phyloP scores from a whole-genome alignment of 2,329 filamentous ascomycete genomes.

The Aspergillus tanneri region DNA sequence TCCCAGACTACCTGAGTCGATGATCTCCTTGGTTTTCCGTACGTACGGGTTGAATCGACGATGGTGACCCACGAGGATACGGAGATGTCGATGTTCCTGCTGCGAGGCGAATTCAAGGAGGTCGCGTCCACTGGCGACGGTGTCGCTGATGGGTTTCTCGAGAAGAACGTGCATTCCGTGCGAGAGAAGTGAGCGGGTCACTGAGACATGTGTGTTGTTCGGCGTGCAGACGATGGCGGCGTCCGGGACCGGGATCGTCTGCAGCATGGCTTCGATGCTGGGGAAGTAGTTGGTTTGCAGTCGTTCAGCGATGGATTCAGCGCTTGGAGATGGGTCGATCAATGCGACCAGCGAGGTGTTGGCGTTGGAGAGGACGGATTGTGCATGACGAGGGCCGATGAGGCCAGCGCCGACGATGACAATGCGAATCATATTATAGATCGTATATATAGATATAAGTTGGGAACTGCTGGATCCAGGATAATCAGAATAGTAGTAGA shows the following conservation, averaged over 20 bases:
- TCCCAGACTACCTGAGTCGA: slow-evolving; percentile 47
- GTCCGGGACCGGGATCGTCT: slow-evolving; percentile 43
- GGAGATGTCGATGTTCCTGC: slow-evolving; percentile 31
- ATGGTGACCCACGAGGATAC: slow-evolving; percentile 59
- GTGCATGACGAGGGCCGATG: slow-evolving; percentile 53
- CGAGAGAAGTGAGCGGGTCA: slow-evolving; percentile 51
- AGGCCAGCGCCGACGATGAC: slow-evolving; percentile 51
- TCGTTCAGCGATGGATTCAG: slow-evolving; percentile 34
- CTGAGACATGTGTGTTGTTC: slow-evolving; percentile 56
- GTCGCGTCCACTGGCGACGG: slow-evolving; percentile 22
- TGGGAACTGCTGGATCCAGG: too few relatives aligned
- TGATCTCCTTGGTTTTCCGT: slow-evolving; percentile 48
- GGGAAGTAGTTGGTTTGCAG: slow-evolving; percentile 42
- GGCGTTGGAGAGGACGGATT: slow-evolving; percentile 43
- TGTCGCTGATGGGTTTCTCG: slow-evolving; percentile 57
- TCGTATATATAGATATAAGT: too few relatives aligned
- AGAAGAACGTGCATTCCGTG: slow-evolving; percentile 55
- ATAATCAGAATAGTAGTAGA: too few relatives aligned
- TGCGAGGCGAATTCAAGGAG: slow-evolving; percentile 24
- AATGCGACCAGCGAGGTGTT: slow-evolving; percentile 45
- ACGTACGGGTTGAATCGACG: slow-evolving; percentile 60
- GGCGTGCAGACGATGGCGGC: slow-evolving; percentile 61
- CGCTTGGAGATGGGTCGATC: slow-evolving; percentile 48
- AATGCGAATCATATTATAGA: too few relatives aligned
- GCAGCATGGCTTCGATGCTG: slow-evolving; percentile 47